Evolutionary conservation across 1,139 yeast species (phyloP).

Genomic region (Hyphopichia fennica): DNA sequence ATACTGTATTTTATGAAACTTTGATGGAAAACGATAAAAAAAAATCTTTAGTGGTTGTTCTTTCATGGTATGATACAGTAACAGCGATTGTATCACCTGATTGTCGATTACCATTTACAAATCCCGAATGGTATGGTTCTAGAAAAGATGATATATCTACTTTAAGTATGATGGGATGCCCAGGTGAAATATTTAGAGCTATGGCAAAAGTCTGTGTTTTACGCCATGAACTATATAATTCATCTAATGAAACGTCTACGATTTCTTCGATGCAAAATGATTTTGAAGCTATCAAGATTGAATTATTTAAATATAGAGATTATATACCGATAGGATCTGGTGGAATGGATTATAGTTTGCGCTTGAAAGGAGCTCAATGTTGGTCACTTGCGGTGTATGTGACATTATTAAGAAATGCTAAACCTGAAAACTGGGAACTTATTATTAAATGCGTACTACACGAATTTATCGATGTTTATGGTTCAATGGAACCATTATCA

Average conservation of each 20-base stretch:
- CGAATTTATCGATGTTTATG: constrained; percentile 48
- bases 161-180: constrained; percentile 56
- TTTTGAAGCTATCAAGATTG: constrained; percentile 25
- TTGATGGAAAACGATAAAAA: constrained; percentile 44
- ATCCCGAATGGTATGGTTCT: constrained; percentile 51
- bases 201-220: constrained; percentile 42
- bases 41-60: constrained; percentile 45
- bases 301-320: constrained; percentile 43
- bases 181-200: constrained; percentile 51
- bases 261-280: background rate
- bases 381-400: constrained; percentile 51
- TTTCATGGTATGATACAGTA: constrained; percentile 59
- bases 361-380: constrained; percentile 52
- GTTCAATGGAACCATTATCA: constrained; percentile 39
- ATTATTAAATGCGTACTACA: constrained; percentile 28
- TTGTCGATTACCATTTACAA: constrained; percentile 51
- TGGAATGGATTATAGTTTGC: constrained; percentile 26
- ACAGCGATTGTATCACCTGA: constrained; percentile 56
- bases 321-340: constrained; percentile 34
- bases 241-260: background rate
- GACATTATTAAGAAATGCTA: constrained; percentile 34
- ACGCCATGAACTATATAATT: constrained; percentile 28
- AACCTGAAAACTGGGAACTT: constrained; percentile 17
- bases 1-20: constrained; percentile 19
- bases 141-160: constrained; percentile 42